Evolutionary conservation across 106 monocot species (phyloP), one percentile per base, ranked within the genome.

Genomic region (Cymbidium sinense): DNA sequence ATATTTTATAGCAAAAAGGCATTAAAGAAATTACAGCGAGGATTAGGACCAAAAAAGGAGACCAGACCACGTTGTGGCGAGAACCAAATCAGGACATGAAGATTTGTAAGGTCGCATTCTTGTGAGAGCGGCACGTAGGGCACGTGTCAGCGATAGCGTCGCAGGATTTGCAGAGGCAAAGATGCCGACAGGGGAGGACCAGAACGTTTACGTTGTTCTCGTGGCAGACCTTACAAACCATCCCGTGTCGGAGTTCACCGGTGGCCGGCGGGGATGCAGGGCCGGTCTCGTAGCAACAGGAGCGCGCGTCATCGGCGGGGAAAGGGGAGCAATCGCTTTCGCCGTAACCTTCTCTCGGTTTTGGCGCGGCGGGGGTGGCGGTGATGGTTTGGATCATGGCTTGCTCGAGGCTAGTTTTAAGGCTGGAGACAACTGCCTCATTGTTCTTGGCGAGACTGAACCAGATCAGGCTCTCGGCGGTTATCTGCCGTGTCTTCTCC

Each of bases 401-500:
- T 21, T 95, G 89, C 25, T 92, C 89, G 70, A 91, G 82, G 1
- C 43, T 82, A 69, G 89, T 33, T 8, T 79, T 82, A 33, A 95
- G 85, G 25, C 64, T 84, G 18, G 81, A 37, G 12, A 77, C 89
- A 50, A 86, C 34, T 33, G 95, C 89, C 51, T 95, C 95, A 82
- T 86, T 88, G 83, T 83, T 88, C 70, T 70, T 82, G 15, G 89
- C 92, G 21, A 83, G 80, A 44, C 80, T 70, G 84, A 89, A 83
- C 95, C 89, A 92, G 67, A 88, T 76, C 82, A 92, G 88, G 34
- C 67, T 90, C 83, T 92, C 88, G 1, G 83, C 82, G 23, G 52
- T 69, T 18, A 83, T 43, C 64, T 86, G 88, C 33, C 73, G 67
- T 7, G 86, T 15, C 54, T 65, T 92, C 81, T 92, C 95, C 54